These are phyloP conservation scores for Atalantia buxifolia DNA, from an alignment of 345 rosid species.

Conservation along the genomic window DNA sequence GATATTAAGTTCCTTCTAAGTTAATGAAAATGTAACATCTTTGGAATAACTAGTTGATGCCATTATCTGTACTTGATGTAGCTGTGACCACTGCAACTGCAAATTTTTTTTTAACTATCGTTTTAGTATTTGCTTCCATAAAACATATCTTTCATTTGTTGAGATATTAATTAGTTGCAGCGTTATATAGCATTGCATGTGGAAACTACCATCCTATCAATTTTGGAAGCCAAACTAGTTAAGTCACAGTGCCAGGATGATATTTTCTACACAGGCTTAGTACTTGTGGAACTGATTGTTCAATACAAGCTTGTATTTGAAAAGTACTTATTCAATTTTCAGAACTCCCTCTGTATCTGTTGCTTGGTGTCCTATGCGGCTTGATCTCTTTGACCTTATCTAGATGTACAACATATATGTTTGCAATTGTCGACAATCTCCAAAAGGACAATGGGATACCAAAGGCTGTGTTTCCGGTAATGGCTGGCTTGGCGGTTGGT, in stretches of 20 bases:
- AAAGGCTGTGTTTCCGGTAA: constrained; percentile 63
- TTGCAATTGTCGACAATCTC: constrained; percentile 44
- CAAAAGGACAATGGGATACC: constrained; percentile 67
- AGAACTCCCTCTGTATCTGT: constrained; percentile 89
- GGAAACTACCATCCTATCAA: background rate
- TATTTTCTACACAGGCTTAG: background rate
- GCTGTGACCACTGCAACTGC: background rate
- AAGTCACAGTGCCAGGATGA: background rate
- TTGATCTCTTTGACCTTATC: constrained; percentile 70
- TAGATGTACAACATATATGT: constrained; percentile 71
- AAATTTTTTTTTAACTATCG: background rate
- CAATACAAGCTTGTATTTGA: background rate
- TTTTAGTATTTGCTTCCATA: background rate
- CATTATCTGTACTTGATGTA: background rate
- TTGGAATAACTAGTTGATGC: background rate
- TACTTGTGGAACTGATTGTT: background rate
- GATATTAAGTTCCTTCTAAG: background rate
- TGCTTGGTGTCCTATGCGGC: constrained; percentile 78
- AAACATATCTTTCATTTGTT: background rate
- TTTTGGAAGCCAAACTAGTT: background rate
- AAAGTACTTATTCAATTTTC: constrained; percentile 29
- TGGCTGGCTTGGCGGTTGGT: constrained; percentile 71
- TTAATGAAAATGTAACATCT: background rate
- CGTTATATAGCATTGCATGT: background rate
- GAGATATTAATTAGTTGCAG: background rate